Percentiles rank a stretch among this genome's conserved stretches.
These are phyloP conservation scores for Chaetomium strumarium DNA, from an alignment of 2,329 filamentous ascomycete species.

Conservation along the genomic window DNA sequence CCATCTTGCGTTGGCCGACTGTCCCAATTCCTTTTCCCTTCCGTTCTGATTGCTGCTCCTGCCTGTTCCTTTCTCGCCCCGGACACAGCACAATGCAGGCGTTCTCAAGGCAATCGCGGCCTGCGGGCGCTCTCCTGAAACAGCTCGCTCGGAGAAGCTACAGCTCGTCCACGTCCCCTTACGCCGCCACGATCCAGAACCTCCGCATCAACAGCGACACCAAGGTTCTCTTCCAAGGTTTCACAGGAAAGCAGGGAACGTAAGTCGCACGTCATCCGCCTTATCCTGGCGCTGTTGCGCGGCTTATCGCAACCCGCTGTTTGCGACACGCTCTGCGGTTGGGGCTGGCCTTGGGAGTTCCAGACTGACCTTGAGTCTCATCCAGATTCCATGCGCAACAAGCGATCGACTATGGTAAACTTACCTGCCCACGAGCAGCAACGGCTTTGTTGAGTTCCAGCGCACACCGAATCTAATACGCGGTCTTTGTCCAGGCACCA, in stretches of 20 bases:
- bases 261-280: constrained; percentile 41
- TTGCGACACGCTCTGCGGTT: constrained; percentile 1
- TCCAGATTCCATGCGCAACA: constrained; percentile 91
- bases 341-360: neutral
- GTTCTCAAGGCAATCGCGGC: constrained; percentile 63
- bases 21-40: constrained; percentile 5
- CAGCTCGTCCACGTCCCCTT: constrained; percentile 60
- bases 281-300: neutral
- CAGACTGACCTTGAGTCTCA: constrained; percentile 29
- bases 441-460: neutral
- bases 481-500: constrained; percentile 60
- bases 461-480: constrained; percentile 28
- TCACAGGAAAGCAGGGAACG: constrained; percentile 96
- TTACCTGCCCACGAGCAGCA: constrained; percentile 18
- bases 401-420: constrained; percentile 93
- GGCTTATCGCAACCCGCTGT: constrained; percentile 15
- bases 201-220: constrained; percentile 89
- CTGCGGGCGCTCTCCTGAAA: constrained; percentile 63
- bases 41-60: neutral
- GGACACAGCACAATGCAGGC: constrained; percentile 68
- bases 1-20: constrained; percentile 1
- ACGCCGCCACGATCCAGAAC: constrained; percentile 72
- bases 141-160: constrained; percentile 64
- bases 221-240: constrained; percentile 94
- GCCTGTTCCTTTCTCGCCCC: constrained; percentile 8